Evolutionary conservation across 129 eudicot species (phyloP), one percentile per base, ranked within the genome.

Genomic region (Cynara cardunculus): DNA sequence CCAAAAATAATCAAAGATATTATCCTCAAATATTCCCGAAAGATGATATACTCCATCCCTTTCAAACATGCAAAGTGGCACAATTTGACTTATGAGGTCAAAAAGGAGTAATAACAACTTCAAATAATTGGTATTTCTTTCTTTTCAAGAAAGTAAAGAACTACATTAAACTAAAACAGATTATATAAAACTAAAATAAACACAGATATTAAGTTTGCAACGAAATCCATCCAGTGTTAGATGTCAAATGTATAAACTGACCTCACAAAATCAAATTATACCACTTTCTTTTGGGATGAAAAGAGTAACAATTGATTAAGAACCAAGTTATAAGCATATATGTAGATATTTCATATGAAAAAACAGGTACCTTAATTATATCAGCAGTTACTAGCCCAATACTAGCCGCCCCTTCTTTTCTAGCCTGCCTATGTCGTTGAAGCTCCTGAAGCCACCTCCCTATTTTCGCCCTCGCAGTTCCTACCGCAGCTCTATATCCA

Each of bases 401-500:
- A 85, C 88, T 92, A 26, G 94, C 88, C 22, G 98, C 98, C 74
- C 98, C 98, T 86, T 92, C 97, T 87, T 94, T 94, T 71, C 98
- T 92, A 16, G 96, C 96, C 80, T 92, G 98, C 84, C 98, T 84
- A 76, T 85, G 93, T 76, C 92, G 82, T 80, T 94, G 98, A 78
- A 94, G 89, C 76, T 94, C 98, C 87, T 94, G 98, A 82, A 94
- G 89, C 98, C 98, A 94, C 88, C 97, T 82, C 66, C 92, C 96
- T 25, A 94, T 89, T 88, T 88, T 94, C 11, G 91, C 97, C 84
- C 96, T 84, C 28, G 98, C 94, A 79, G 98, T 90, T 74, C 94
- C 96, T 46, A 92, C 86, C 3, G 97, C 97, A 19, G 94, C 96
- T 86, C 97, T 76, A 78, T 94, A 92, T n/a, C 96, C 98, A 64